A percentile compares a stretch with the other conserved stretches of the same genome.
phyloP scores from a whole-genome alignment of 768 basidiomycete genomes.

The Termitomyces sp. region DNA sequence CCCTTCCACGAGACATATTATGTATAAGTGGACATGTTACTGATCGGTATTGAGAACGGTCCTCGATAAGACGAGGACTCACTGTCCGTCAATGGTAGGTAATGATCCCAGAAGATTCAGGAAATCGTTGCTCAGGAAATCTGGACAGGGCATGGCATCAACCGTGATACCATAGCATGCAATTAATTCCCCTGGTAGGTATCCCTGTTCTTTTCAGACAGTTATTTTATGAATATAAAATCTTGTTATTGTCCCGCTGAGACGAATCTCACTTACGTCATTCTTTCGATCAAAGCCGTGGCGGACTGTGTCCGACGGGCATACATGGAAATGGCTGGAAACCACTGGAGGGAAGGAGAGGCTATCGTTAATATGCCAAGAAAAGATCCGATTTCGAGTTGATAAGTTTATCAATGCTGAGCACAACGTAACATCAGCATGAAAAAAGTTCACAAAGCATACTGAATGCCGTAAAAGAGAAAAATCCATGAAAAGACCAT shows the following conservation, averaged over 20 bases:
- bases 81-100: constrained; percentile 53
- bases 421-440: not conserved
- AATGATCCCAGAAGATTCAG: constrained; percentile 47
- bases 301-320: too few species aligned
- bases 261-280: too few species aligned
- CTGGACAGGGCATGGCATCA: constrained; percentile 10
- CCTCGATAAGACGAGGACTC: constrained; percentile 3
- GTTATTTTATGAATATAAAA: not conserved
- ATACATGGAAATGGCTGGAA: too few species aligned
- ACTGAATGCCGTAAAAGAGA: not conserved
- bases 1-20: too few species aligned
- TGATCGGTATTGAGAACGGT: not conserved
- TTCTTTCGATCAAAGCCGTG: too few species aligned
- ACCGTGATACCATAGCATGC: not conserved
- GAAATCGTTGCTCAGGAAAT: constrained; percentile 35
- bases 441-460: not conserved
- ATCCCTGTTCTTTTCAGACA: constrained; percentile 7
- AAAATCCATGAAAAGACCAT: not conserved
- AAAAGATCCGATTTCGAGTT: too few species aligned
- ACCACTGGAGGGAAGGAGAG: too few species aligned
- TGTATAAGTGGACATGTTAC: not conserved
- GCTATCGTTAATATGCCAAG: too few species aligned
- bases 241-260: too few species aligned
- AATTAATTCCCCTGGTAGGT: constrained; percentile 6
- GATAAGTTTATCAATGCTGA: not conserved